These are phyloP conservation scores for Calonectria crousiana DNA, from an alignment of 2,329 filamentous ascomycete species.

Conservation along the genomic window DNA sequence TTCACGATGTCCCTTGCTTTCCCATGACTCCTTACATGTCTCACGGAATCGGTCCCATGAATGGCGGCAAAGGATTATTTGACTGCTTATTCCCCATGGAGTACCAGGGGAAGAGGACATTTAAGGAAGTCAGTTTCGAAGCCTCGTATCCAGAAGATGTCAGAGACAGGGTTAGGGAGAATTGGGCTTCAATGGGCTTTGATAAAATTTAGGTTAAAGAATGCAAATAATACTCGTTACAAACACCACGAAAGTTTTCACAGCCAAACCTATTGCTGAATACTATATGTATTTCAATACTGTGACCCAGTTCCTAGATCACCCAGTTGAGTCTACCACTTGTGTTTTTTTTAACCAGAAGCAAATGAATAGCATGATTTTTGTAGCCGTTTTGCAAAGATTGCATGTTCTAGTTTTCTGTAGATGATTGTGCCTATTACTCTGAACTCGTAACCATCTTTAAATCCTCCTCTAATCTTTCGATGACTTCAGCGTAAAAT, in stretches of 20 bases:
- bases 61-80: constrained; percentile 60
- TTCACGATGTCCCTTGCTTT: constrained; percentile 57
- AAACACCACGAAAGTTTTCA: no score
- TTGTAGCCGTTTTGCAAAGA: no score
- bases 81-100: constrained; percentile 57
- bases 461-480: background rate
- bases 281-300: no score
- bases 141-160: constrained; percentile 47
- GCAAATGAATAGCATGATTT: no score
- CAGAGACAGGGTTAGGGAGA: constrained; percentile 10
- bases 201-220: background rate
- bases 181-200: constrained; percentile 10
- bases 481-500: background rate
- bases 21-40: constrained; percentile 61
- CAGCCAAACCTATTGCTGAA: no score
- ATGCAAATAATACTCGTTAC: background rate
- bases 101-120: constrained; percentile 51
- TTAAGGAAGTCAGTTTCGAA: constrained; percentile 47
- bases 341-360: no score
- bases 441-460: background rate
- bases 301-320: no score
- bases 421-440: no score
- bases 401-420: no score
- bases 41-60: constrained; percentile 50
- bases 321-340: no score